Evolutionary conservation across 1,284 basidiomycete species (phyloP), one percentile per base, ranked within the genome.

Genomic region (Trichosporon ovoides): DNA sequence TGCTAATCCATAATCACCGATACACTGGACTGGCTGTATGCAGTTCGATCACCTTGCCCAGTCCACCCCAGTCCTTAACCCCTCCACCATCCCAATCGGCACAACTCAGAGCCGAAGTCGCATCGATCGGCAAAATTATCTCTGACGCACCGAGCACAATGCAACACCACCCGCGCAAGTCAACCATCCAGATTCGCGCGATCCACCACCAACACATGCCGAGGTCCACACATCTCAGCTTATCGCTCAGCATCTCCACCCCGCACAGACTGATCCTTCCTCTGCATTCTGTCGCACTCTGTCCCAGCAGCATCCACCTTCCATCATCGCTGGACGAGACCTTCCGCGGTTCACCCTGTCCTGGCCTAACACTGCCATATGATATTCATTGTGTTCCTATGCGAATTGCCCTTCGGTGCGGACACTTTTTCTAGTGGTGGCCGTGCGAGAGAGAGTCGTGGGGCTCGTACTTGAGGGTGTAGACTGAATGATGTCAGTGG

Each of bases 391-490:
- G 55, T 49, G 57, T 36, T 52, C 58, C 58, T 63, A 58, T 52
- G 55, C 59, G 43, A 55, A 53, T 53, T 46, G 36, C 46, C 50
- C 36, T 59, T 40, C 53, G 46, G 50, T 53, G 53, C 35, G 43
- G 43, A 56, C 52, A 37, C 43, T 57, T 60, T 60, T n/a, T n/a
- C n/a, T 66, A 66, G 62, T 75, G 70, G 66, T 73, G 71, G 64
- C 69, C 71, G 68, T 75, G 55, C 50, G 66, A 57, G 63, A 50
- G 37, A 33, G 59, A 36, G 36, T 28, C 54, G 58, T 60, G 57
- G 58, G 75, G 71, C 66, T 77, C 68, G 71, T 70, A 77, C 70
- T 77, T 72, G 66, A 77, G 69, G 38, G 63, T 72, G 71, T 75
- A 73, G 64, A 75, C 71, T 72, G 59, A 9, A 38, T n/a, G 12